Base-by-base conservation (phyloP, 768 basidiomycete species). In the Lactifluus hygrophoroides region DNA sequence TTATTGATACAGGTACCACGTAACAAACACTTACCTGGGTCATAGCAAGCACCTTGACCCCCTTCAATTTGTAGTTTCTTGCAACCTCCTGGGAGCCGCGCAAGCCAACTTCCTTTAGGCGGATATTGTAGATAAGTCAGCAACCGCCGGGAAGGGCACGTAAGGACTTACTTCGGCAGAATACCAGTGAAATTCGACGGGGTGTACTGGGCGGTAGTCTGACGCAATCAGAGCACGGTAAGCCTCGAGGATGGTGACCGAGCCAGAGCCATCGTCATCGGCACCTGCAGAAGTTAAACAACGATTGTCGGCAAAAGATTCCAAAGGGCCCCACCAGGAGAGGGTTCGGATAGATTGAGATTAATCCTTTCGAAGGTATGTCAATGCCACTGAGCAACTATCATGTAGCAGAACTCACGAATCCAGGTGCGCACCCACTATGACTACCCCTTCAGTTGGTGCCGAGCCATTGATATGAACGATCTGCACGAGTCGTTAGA, bases 41-140 rank as follows among this genome's bases (percentile, higher is more conserved):
- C 88, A 91, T 91, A 50, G 86, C 89, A 64, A 85, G 71, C 60
- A 92, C 87, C 65, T 86, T 83, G 54, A 80, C 78, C 6, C 73
- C 74, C 57, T 78, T 78, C 23, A 73, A 67, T 66, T 82, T 82
- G 68, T 95, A 96, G 59, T 80, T 78, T 64, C 77, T 75, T 37
- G 92, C 92, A 51, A 97, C 81, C 17, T 92, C 94, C 71, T 94
- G 93, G 37, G 89, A 92, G 42, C 94, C 94, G 53, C 92, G 81
- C 37, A 92, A 79, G 13, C 90, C 90, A 51, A 82, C 86, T 73
- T 91, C 89, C 88, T 88, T 63, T 46, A 30, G 42, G 25, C 3
- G 53, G 21, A 11, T 19, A 27, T 46, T 45, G 21, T 30, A 25
- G 6, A 32, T n/a, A n/a, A n/a, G n/a, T 32, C 6, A 43, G 40